Evolutionary conservation across 306 rosid species (phyloP).

Genomic region (Prunus kanzakura): DNA sequence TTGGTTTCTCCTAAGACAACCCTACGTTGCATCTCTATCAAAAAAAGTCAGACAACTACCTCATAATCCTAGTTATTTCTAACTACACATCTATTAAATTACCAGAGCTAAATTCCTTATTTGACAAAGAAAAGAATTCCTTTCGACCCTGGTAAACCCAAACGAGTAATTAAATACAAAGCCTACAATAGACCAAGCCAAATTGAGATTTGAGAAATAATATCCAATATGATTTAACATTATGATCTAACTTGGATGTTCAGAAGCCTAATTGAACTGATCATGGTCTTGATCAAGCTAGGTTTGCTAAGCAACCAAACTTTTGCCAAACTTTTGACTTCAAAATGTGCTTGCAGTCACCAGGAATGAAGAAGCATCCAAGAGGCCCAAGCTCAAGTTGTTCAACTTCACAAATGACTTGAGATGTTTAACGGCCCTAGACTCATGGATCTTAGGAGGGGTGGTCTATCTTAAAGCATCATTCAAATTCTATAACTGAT

Average conservation of each 20-base stretch:
- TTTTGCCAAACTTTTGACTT: background rate
- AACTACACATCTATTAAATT: background rate
- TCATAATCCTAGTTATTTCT: background rate
- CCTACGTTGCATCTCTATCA: background rate
- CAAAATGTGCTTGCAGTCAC: background rate
- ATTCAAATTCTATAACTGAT: background rate
- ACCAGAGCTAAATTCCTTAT: background rate
- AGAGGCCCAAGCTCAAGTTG: background rate
- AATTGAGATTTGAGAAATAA: background rate
- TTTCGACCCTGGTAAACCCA: background rate
- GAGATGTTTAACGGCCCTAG: background rate
- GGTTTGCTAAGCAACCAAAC: background rate
- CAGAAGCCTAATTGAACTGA: background rate
- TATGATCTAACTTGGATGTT: background rate
- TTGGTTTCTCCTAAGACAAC: background rate
- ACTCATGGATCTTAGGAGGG: background rate
- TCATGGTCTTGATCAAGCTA: background rate
- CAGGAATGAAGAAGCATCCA: background rate
- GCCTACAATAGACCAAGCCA: background rate
- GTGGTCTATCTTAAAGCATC: background rate
- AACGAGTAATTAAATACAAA: background rate
- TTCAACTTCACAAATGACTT: background rate
- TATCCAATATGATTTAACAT: background rate
- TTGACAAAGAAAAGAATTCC: background rate
- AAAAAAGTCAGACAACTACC: background rate